Conservation (phyloP, 225 moss, liverwort and hornwort genomes). For the Marchantia paleacea region DNA sequence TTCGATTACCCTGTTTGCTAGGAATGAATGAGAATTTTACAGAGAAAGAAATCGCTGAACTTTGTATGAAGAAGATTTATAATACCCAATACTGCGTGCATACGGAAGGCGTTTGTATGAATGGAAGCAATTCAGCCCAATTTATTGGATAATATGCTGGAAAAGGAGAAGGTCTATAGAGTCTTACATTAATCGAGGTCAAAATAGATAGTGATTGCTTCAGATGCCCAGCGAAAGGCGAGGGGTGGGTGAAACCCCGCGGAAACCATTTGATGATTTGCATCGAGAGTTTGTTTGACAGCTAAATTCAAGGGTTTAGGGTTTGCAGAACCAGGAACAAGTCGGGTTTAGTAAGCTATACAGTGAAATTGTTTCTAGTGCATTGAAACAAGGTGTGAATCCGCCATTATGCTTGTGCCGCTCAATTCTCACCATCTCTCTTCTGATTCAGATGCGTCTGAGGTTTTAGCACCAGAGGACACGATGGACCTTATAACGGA, state of each 20-base stretch:
- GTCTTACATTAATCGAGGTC: no score
- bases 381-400: not conserved
- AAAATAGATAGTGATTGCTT: not conserved
- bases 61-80: no score
- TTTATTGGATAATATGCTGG: no score
- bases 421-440: not conserved
- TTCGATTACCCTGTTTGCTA: no score
- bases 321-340: not conserved
- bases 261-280: no score
- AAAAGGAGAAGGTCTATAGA: no score
- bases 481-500: constrained; percentile 43
- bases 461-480: constrained; percentile 2
- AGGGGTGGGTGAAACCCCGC: no score
- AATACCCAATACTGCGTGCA: no score
- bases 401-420: not conserved
- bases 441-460: not conserved
- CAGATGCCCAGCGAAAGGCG: not conserved
- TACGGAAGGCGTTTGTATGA: no score
- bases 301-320: not conserved
- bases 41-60: no score
- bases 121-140: no score
- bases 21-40: no score
- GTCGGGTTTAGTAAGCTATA: not conserved
- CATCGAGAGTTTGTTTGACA: not conserved
- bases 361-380: not conserved